Evolutionary conservation across 345 rosid species (phyloP).

Genomic region (Sonneratia alba): DNA sequence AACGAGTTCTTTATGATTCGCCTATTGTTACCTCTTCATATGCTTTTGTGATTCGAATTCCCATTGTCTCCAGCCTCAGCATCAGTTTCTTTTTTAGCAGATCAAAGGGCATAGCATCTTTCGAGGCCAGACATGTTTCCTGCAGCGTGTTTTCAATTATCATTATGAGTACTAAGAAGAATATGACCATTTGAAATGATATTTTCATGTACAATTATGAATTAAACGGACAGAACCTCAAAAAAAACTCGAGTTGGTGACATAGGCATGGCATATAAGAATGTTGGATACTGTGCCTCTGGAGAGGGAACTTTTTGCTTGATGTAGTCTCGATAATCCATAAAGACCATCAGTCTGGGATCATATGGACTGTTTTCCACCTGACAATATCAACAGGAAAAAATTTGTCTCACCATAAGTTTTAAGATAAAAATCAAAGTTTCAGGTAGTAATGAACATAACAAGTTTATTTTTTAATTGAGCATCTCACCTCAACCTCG

Average conservation of each 20-base stretch:
- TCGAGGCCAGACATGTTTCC: conserved; percentile 98
- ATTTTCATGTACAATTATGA: background rate
- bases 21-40: conserved; percentile 62
- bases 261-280: conserved; percentile 87
- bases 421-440: background rate
- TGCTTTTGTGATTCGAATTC: conserved; percentile 46
- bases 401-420: background rate
- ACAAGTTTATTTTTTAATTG: background rate
- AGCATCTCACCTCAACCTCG: conserved; percentile 82
- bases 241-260: conserved; percentile 78
- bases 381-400: conserved; percentile 20
- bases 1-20: background rate
- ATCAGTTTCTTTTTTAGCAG: conserved; percentile 63
- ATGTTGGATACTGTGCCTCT: conserved; percentile 73
- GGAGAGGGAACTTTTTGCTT: conserved; percentile 39
- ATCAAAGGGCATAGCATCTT: conserved; percentile 83
- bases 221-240: conserved; percentile 41
- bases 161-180: background rate
- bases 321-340: conserved; percentile 83
- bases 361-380: conserved; percentile 93
- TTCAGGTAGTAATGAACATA: background rate
- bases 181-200: background rate
- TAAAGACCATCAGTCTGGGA: conserved; percentile 92
- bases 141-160: conserved; percentile 19
- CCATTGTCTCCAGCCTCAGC: conserved; percentile 62